A percentile compares a stretch with the other conserved stretches of the same genome.
Evolutionary conservation across 2,329 filamentous ascomycete genomes (phyloP).

Genomic region (Sporothrix phasma): DNA sequence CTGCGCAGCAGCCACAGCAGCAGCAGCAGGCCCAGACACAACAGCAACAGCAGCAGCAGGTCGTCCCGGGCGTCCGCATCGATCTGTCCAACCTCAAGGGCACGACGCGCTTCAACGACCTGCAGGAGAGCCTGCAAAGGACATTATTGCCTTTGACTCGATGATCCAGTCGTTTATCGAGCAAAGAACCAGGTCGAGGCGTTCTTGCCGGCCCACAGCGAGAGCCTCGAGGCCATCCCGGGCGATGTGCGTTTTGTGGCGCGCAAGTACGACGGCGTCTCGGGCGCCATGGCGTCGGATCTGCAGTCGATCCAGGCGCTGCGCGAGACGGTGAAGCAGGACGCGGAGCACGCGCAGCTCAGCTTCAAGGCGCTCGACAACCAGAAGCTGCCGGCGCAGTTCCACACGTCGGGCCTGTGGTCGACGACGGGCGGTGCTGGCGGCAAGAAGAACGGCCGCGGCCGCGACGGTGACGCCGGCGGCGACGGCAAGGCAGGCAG

Average conservation of each 20-base stretch:
- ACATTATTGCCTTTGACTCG: slow-evolving; percentile 69
- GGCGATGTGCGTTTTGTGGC: slow-evolving; percentile 35
- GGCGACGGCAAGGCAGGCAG: slow-evolving; percentile 24
- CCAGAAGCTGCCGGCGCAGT: slow-evolving; percentile 38
- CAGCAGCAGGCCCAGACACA: slow-evolving; percentile 40
- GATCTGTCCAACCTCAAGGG: slow-evolving; percentile 69
- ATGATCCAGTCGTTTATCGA: slow-evolving; percentile 72
- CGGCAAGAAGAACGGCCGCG: slow-evolving; percentile 21
- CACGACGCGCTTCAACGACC: slow-evolving; percentile 86
- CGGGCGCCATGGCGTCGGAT: slow-evolving; percentile 31
- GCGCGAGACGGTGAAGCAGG: slow-evolving; percentile 32
- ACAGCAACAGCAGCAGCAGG: slow-evolving; percentile 40
- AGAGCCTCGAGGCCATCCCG: slow-evolving; percentile 30
- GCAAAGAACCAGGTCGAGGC: slow-evolving; percentile 67
- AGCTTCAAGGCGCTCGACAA: slow-evolving; percentile 39
- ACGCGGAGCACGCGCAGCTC: slow-evolving; percentile 33
- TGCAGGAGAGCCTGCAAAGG: slow-evolving; percentile 69
- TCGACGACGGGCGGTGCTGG: slow-evolving; percentile 31
- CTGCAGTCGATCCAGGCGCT: slow-evolving; percentile 34
- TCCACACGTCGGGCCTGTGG: slow-evolving; percentile 38
- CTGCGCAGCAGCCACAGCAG: too few species aligned
- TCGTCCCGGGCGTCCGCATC: slow-evolving; percentile 64
- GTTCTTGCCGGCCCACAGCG: slow-evolving; percentile 48
- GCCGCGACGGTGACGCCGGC: slow-evolving; percentile 30
- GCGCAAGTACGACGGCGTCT: slow-evolving; percentile 37